Conservation (phyloP, 2,329 filamentous ascomycete species). For the Colletotrichum paranaense region DNA sequence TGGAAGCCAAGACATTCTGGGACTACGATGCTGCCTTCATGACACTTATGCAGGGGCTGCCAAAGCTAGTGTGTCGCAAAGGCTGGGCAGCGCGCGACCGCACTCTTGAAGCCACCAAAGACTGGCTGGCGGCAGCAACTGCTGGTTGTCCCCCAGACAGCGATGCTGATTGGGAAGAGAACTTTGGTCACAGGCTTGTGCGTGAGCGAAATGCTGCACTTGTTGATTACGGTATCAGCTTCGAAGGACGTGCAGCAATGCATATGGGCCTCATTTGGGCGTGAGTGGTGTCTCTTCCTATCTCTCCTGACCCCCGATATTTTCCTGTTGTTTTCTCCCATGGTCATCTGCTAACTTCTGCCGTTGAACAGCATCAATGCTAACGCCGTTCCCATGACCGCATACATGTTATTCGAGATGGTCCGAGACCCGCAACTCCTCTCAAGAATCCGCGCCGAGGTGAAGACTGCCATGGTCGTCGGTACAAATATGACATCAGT, state of each 20-base stretch:
- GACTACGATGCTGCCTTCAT: conserved; percentile 40
- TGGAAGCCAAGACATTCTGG: conserved; percentile 39
- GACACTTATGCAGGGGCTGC: conserved; percentile 38
- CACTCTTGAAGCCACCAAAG: conserved; percentile 35
- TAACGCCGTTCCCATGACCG: conserved; percentile 40
- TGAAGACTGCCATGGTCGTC: background rate
- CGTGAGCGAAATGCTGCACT: conserved; percentile 39
- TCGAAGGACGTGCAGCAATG: conserved; percentile 39
- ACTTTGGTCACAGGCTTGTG: conserved; percentile 40
- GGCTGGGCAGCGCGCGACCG: conserved; percentile 38
- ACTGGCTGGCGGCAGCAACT: conserved; percentile 36
- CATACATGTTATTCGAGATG: conserved; percentile 40
- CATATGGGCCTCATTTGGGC: conserved; percentile 41
- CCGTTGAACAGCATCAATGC: conserved; percentile 37
- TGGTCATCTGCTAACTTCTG: background rate
- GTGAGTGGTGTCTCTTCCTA: background rate
- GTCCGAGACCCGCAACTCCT: conserved; percentile 37
- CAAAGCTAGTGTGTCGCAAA: conserved; percentile 37
- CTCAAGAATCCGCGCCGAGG: conserved; percentile 33
- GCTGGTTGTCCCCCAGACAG: conserved; percentile 18
- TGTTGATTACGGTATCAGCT: conserved; percentile 38
- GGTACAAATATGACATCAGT: background rate
- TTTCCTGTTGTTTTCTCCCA: too few relatives aligned
- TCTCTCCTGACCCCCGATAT: too few relatives aligned
- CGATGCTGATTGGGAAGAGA: conserved; percentile 37